These are phyloP conservation scores for Lodderomyces metapsilosis DNA, from an alignment of 1,139 yeast species.

Conservation along the genomic window DNA sequence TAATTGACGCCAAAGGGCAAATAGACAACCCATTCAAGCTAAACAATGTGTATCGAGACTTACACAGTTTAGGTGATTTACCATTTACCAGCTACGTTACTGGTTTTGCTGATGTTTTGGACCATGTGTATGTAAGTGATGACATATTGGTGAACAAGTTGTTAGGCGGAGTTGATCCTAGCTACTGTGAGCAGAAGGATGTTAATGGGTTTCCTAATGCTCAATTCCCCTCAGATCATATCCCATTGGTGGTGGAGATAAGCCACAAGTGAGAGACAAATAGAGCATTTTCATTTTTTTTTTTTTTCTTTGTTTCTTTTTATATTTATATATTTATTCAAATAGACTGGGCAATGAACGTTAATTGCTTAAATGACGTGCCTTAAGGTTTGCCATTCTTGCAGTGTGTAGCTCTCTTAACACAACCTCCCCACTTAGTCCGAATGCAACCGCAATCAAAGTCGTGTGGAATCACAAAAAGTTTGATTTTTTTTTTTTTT, in stretches of 20 bases:
- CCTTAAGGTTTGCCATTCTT: no score
- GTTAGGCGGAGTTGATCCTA: conserved; percentile 22
- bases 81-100: conserved; percentile 52
- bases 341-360: no score
- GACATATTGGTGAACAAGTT: conserved; percentile 19
- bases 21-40: conserved; percentile 23
- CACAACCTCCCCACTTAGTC: no score
- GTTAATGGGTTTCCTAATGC: conserved; percentile 38
- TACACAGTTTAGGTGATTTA: conserved; percentile 22
- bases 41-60: conserved; percentile 20
- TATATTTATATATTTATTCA: background rate
- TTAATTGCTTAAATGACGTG: no score
- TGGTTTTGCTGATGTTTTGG: conserved; percentile 50
- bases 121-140: conserved; percentile 56
- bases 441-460: no score
- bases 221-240: conserved; percentile 45
- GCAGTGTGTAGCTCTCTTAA: no score
- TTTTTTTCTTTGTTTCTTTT: no score
- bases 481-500: no score
- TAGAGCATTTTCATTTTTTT: no score
- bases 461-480: background rate
- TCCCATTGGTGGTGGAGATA: conserved; percentile 28
- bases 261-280: background rate
- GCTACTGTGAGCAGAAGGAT: conserved; percentile 15
- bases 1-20: conserved; percentile 12